phyloP scores from a whole-genome alignment of 2,329 filamentous ascomycete species.

The Phyllosticta capitalensis region DNA sequence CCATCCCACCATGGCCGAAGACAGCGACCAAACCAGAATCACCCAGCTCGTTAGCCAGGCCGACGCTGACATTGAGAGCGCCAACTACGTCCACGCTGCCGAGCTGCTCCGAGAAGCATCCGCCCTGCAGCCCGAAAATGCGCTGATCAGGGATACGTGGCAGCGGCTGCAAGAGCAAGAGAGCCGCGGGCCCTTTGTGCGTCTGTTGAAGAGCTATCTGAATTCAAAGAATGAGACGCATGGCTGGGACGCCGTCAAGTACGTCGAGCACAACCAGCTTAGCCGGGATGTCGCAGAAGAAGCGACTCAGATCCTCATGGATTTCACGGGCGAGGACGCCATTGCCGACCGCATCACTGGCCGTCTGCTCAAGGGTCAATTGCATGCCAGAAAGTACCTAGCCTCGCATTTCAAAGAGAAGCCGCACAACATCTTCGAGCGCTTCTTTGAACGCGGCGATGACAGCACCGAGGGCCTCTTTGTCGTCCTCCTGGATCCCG shows the following conservation, averaged over 20 bases:
- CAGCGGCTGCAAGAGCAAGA: constrained; percentile 31
- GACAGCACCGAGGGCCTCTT: constrained; percentile 36
- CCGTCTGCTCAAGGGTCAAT: constrained; percentile 23
- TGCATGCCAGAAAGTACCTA: constrained; percentile 31
- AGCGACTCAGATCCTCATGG: constrained; percentile 33
- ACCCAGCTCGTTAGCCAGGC: constrained; percentile 10
- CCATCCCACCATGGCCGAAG: constrained; percentile 8
- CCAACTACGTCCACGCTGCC: constrained; percentile 30
- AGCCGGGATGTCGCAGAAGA: constrained; percentile 29
- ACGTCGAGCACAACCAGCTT: constrained; percentile 20
- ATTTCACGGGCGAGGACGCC: constrained; percentile 32
- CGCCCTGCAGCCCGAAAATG: constrained; percentile 33
- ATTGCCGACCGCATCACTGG: constrained; percentile 32
- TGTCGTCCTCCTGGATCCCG: constrained; percentile 32
- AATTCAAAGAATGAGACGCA: constrained; percentile 27
- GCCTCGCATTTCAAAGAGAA: constrained; percentile 27
- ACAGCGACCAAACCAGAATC: neutral
- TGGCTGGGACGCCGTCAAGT: constrained; percentile 30
- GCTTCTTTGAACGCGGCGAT: constrained; percentile 36
- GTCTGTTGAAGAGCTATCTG: constrained; percentile 28
- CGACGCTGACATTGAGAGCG: constrained; percentile 14
- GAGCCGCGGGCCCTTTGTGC: constrained; percentile 24
- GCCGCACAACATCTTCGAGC: constrained; percentile 35
- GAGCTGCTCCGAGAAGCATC: constrained; percentile 35
- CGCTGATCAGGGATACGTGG: constrained; percentile 32